Conservation (phyloP, 108 stramenopile genomes). For the Skeletonema marinoi region DNA sequence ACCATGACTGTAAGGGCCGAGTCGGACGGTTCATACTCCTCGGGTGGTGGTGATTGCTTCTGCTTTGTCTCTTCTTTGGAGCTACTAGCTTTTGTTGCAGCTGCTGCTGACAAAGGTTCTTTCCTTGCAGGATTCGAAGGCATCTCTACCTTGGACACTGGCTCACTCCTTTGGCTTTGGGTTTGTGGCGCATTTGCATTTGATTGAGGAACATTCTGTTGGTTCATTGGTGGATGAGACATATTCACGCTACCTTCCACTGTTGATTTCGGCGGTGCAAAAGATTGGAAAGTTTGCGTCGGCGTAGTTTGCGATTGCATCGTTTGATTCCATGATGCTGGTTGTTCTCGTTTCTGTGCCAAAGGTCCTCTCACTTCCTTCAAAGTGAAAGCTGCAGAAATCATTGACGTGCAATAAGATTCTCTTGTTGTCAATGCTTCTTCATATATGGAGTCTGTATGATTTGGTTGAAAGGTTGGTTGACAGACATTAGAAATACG, state of each 20-base stretch:
- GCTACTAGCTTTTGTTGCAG: not conserved
- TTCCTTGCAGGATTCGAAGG: not conserved
- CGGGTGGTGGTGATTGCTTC: conserved; percentile 23
- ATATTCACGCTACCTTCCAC: not conserved
- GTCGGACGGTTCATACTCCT: conserved; percentile 40
- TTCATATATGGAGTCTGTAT: conserved; percentile 71
- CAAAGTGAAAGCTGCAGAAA: conserved; percentile 63
- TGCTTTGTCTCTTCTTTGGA: conserved; percentile 7
- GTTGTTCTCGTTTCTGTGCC: not conserved
- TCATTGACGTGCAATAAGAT: conserved; percentile 68
- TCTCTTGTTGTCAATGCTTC: conserved; percentile 74
- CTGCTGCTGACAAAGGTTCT: not conserved
- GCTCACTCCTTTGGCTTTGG: not conserved
- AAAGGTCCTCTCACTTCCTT: conserved; percentile 12
- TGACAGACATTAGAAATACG: not conserved
- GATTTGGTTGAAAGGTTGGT: not conserved
- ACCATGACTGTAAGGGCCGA: conserved; percentile 62
- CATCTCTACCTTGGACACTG: not conserved
- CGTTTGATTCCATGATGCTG: not conserved
- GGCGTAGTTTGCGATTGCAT: not conserved
- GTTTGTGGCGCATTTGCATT: not conserved
- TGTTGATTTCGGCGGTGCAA: not conserved
- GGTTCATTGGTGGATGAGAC: not conserved
- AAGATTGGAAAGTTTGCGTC: not conserved
- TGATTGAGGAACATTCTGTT: not conserved